phyloP scores from a whole-genome alignment of 1,284 basidiomycete species.

The Malassezia sp. region DNA sequence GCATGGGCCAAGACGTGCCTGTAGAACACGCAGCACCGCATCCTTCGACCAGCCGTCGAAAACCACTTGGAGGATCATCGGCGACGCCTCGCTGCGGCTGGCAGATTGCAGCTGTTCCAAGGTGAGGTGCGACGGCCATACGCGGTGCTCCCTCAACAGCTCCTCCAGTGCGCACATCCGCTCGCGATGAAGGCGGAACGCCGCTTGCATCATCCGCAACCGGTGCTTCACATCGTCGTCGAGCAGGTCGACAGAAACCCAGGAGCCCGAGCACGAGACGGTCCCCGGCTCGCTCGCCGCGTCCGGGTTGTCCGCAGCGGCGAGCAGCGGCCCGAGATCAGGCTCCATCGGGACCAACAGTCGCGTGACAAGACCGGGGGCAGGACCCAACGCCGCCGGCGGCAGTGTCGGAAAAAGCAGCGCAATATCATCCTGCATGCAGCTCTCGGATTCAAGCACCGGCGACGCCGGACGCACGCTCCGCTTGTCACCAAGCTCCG shows the following conservation, averaged over 20 bases:
- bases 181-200: background rate
- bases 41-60: conserved; percentile 1
- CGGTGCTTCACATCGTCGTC: background rate
- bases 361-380: background rate
- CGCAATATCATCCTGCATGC: background rate
- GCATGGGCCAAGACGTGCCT: background rate
- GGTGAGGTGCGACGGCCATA: background rate
- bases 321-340: background rate
- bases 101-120: background rate
- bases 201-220: background rate
- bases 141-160: background rate
- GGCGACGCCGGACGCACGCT: too few relatives aligned
- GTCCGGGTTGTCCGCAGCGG: too few relatives aligned
- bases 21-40: background rate
- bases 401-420: background rate
- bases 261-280: too few relatives aligned
- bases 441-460: too few relatives aligned
- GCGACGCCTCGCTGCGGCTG: background rate
- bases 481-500: too few relatives aligned
- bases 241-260: background rate
- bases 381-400: background rate
- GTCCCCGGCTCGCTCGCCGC: too few relatives aligned
- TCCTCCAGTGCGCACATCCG: background rate
- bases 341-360: background rate
- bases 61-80: background rate